phyloP scores from a whole-genome alignment of 495 filamentous ascomycete species.

The Penicillium longicatenatum region DNA sequence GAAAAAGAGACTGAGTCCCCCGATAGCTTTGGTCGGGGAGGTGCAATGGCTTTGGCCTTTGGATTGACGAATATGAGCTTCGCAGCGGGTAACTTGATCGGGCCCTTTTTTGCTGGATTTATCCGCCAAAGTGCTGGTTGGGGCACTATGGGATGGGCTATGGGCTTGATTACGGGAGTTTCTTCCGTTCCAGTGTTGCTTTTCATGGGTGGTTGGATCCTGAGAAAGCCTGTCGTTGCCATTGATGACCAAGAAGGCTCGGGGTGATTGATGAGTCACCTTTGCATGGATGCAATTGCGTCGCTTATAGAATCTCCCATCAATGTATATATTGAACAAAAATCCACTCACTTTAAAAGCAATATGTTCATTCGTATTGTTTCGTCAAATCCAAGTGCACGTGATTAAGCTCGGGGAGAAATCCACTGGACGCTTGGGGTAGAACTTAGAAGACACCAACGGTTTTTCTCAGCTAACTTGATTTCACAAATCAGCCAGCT shows the following conservation, averaged over 20 bases:
- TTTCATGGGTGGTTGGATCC: conserved; percentile 30
- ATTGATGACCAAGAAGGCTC: background rate
- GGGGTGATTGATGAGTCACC: background rate
- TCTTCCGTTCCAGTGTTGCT: conserved; percentile 24
- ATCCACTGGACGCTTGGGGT: too few relatives aligned
- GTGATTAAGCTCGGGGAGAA: too few relatives aligned
- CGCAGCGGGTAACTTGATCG: conserved; percentile 60
- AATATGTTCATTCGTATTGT: too few relatives aligned
- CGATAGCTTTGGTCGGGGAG: conserved; percentile 49
- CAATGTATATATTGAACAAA: background rate
- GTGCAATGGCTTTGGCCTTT: conserved; percentile 61
- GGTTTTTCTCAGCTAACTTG: too few relatives aligned
- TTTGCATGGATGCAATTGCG: background rate
- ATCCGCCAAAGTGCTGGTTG: conserved; percentile 60
- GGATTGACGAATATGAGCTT: conserved; percentile 59
- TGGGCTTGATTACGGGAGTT: conserved; percentile 42
- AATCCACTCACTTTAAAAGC: background rate
- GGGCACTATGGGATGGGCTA: conserved; percentile 59
- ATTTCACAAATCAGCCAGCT: too few relatives aligned
- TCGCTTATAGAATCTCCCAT: background rate
- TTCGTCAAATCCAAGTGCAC: too few relatives aligned
- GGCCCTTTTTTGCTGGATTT: conserved; percentile 64
- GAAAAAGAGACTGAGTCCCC: conserved; percentile 55
- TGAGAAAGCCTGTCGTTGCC: conserved; percentile 7
- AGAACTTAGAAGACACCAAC: too few relatives aligned